phyloP scores from a whole-genome alignment of 805 yeast species.

The Candida incommunis region DNA sequence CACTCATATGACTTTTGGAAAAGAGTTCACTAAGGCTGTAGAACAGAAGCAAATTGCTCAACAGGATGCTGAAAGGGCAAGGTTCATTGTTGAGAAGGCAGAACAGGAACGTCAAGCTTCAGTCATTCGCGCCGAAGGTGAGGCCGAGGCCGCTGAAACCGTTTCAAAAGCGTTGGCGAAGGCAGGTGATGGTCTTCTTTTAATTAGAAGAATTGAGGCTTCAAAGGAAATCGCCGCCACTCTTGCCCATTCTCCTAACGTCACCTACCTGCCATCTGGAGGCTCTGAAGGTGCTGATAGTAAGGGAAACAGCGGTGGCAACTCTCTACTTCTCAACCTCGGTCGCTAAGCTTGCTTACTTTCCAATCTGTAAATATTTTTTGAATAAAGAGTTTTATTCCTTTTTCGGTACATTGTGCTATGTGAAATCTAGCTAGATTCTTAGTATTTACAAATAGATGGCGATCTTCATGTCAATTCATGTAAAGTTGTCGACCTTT shows the following conservation, averaged over 20 bases:
- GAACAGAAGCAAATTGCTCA: conserved; percentile 98
- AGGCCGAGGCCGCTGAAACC: conserved; percentile 94
- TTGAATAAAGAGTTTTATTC: no score
- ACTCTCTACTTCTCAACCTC: conserved; percentile 19
- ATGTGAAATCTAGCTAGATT: no score
- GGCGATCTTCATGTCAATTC: no score
- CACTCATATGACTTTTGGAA: conserved; percentile 94
- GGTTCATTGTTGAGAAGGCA: conserved; percentile 83
- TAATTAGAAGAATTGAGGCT: conserved; percentile 92
- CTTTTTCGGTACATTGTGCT: no score
- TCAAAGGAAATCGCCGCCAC: conserved; percentile 90
- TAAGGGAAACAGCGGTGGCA: conserved; percentile 10
- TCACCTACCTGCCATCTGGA: conserved; percentile 65
- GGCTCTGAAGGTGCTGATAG: conserved; percentile 21
- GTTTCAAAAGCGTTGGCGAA: conserved; percentile 85
- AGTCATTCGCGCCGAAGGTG: conserved; percentile 96
- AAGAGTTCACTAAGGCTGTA: conserved; percentile 94
- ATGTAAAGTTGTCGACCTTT: no score
- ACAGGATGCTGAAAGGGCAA: conserved; percentile 97
- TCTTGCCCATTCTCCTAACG: conserved; percentile 67
- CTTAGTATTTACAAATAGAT: no score
- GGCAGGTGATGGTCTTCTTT: conserved; percentile 89
- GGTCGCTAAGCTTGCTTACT: conserved; percentile 14
- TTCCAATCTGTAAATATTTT: neutral
- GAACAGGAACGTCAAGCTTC: conserved; percentile 95